phyloP scores from a whole-genome alignment of 441 rosid species.

The Francoa sonchifolia region DNA sequence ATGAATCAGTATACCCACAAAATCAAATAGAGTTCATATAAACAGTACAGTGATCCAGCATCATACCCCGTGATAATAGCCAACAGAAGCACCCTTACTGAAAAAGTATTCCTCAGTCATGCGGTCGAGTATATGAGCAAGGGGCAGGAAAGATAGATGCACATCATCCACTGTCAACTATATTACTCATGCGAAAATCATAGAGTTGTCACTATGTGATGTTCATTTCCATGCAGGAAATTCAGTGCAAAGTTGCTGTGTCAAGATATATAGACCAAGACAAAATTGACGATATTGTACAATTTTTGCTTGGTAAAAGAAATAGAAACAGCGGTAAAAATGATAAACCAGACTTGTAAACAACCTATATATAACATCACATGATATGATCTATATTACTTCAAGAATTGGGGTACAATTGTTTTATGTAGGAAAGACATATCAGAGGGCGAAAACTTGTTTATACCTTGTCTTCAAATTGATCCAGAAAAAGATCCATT shows the following conservation, averaged over 20 bases:
- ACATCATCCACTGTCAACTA: conserved; percentile 87
- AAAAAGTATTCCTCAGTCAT: conserved; percentile 74
- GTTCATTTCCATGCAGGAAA: background rate
- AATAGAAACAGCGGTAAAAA: too few species aligned
- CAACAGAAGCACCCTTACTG: conserved; percentile 83
- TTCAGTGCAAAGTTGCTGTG: too few species aligned
- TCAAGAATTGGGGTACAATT: background rate
- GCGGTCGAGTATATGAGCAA: conserved; percentile 90
- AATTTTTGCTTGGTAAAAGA: too few species aligned
- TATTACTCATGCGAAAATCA: conserved; percentile 11
- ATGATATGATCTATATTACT: background rate
- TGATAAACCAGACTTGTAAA: too few species aligned
- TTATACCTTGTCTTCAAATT: conserved; percentile 78
- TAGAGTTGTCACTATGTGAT: background rate
- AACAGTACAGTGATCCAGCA: conserved; percentile 3
- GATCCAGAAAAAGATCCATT: conserved; percentile 65
- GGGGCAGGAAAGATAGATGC: conserved; percentile 84
- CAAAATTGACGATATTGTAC: too few species aligned
- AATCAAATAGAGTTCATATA: background rate
- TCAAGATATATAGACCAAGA: too few species aligned
- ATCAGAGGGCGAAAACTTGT: background rate
- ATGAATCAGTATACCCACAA: background rate
- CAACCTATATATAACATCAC: too few species aligned
- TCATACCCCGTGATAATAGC: conserved; percentile 90
- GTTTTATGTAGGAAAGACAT: background rate